A percentile compares a stretch with the other conserved stretches of the same genome.
Conservation (phyloP, 352 stramenopile species). For the Phytophthora ramorum region DNA sequence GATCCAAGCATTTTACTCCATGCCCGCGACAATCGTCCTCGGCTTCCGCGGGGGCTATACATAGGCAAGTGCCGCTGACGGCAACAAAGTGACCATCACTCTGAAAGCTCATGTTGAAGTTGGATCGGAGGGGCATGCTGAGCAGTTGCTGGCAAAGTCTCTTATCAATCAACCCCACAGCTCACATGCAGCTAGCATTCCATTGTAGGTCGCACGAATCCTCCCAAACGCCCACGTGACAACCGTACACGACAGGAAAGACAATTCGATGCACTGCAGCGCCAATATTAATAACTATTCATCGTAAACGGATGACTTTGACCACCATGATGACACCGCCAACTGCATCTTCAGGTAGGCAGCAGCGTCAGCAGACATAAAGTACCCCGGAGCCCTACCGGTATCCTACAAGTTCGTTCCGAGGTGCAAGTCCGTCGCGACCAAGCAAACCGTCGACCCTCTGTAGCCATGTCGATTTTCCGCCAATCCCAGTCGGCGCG, state of each 20-base stretch:
- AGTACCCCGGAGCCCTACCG: too few relatives aligned
- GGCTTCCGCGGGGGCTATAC: constrained; percentile 7
- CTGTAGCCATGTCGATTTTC: constrained; percentile 24
- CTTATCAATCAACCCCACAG: neutral
- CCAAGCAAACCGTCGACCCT: neutral
- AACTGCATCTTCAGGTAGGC: too few relatives aligned
- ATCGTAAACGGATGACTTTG: too few relatives aligned
- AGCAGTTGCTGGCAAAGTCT: neutral
- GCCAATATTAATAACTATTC: neutral
- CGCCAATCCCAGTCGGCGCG: constrained; percentile 11
- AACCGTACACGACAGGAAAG: constrained; percentile 1
- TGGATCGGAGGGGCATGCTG: neutral
- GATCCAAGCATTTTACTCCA: constrained; percentile 5
- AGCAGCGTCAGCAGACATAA: too few relatives aligned
- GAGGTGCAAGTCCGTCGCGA: neutral
- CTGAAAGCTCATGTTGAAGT: constrained; percentile 25
- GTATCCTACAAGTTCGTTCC: neutral
- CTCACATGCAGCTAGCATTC: neutral
- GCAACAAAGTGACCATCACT: constrained; percentile 33
- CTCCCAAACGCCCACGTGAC: neutral
- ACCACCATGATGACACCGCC: too few relatives aligned
- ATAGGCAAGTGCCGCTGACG: constrained; percentile 3
- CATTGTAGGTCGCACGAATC: neutral
- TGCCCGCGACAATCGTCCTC: constrained; percentile 5
- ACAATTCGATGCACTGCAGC: neutral